Percentiles rank a stretch among this genome's conserved stretches.
phyloP scores from a whole-genome alignment of 148 eudicot species.

The Rhododendron griersonianum region DNA sequence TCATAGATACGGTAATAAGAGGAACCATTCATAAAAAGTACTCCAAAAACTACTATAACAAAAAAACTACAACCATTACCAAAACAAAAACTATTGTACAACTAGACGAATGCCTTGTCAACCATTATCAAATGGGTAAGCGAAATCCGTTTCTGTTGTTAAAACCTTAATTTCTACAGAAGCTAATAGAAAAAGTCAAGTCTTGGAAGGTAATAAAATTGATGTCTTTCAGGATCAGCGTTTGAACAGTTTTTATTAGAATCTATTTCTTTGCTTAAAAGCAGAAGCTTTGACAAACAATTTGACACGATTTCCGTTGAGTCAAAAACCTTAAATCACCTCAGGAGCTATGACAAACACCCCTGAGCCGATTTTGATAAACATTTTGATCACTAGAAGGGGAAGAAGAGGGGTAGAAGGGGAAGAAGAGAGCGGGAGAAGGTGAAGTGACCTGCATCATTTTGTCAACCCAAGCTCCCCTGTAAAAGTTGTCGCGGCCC shows the following conservation, averaged over 20 bases:
- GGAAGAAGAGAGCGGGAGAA: background rate
- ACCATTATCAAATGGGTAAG: background rate
- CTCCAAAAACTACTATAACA: background rate
- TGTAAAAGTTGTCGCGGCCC: constrained; percentile 56
- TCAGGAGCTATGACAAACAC: background rate
- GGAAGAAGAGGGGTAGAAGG: background rate
- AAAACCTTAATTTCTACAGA: background rate
- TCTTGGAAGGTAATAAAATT: background rate
- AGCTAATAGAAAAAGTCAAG: background rate
- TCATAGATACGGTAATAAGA: background rate
- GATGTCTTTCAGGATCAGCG: background rate
- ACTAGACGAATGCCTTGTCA: background rate
- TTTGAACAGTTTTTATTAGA: background rate
- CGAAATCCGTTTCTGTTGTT: background rate
- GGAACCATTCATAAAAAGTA: background rate
- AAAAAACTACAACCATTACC: background rate
- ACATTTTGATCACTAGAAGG: background rate
- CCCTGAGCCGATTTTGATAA: background rate
- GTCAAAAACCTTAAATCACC: background rate
- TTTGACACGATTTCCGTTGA: background rate
- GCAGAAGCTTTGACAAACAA: background rate
- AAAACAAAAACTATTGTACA: background rate
- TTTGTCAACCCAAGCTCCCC: constrained; percentile 52
- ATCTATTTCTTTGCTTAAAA: background rate
- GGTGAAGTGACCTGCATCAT: constrained; percentile 46